Conservation (phyloP, 2,329 filamentous ascomycete genomes). For the Neopestalotiopsis sp. region DNA sequence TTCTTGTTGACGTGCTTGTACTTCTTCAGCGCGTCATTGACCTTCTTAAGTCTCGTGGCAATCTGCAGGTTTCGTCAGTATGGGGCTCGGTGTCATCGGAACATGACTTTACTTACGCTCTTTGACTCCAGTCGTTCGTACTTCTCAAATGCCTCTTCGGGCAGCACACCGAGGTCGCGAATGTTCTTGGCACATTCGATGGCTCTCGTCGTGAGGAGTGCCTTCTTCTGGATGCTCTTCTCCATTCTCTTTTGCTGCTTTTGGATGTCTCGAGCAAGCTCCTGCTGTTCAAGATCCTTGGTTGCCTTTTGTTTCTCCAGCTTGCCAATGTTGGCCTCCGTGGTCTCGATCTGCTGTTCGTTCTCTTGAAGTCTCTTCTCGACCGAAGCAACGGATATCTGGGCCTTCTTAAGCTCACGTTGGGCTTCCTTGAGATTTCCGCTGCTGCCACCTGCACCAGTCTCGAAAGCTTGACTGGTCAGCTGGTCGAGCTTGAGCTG, state of each 20-base stretch:
- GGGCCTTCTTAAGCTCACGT: slow-evolving; percentile 80
- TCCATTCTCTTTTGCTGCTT: slow-evolving; percentile 90
- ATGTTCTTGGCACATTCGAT: slow-evolving; percentile 88
- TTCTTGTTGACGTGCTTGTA: slow-evolving; percentile 99
- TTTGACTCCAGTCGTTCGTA: slow-evolving; percentile 85
- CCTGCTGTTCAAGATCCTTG: slow-evolving; percentile 75
- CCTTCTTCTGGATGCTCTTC: slow-evolving; percentile 88
- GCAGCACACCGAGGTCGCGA: slow-evolving; percentile 88
- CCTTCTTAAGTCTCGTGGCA: slow-evolving; percentile 79
- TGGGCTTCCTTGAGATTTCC: slow-evolving; percentile 78
- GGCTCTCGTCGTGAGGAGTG: slow-evolving; percentile 76
- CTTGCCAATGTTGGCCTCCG: slow-evolving; percentile 42
- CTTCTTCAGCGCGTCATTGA: slow-evolving; percentile 92
- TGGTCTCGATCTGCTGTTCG: slow-evolving; percentile 72
- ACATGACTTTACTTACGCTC: slow-evolving; percentile 57
- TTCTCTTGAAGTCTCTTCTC: slow-evolving; percentile 74
- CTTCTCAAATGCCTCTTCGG: slow-evolving; percentile 91
- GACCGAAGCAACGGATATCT: slow-evolving; percentile 70
- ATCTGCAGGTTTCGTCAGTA: slow-evolving; percentile 47
- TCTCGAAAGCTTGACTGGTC: slow-evolving; percentile 76
- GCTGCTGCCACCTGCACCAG: slow-evolving; percentile 63
- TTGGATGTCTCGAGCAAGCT: slow-evolving; percentile 78
- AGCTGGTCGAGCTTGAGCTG: slow-evolving; percentile 87
- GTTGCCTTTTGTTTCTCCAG: slow-evolving; percentile 57
- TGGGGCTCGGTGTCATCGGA: neutral